phyloP scores from a whole-genome alignment of 148 eudicot species.

The Bassia scoparia region DNA sequence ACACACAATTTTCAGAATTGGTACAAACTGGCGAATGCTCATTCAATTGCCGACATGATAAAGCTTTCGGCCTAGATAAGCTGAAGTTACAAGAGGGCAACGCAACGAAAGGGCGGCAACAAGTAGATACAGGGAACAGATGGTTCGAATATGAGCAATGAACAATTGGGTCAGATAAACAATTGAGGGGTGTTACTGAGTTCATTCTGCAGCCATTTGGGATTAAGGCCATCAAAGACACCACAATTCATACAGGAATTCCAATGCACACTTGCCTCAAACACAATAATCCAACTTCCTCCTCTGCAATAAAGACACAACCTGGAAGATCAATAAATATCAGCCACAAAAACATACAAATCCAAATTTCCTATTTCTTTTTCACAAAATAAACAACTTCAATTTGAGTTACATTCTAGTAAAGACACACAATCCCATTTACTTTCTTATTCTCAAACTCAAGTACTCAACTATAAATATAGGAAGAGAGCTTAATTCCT shows the following conservation, averaged over 20 bases:
- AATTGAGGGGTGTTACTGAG: conserved; percentile 2
- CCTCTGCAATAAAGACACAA: neutral
- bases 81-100: conserved; percentile 4
- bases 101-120: conserved; percentile 18
- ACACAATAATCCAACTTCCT: too few relatives aligned
- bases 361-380: neutral
- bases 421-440: neutral
- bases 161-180: conserved; percentile 11
- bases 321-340: neutral
- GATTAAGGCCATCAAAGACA: conserved; percentile 18
- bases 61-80: conserved; percentile 24
- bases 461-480: neutral
- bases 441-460: neutral
- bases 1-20: conserved; percentile 1
- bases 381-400: neutral
- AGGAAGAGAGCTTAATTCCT: too few relatives aligned
- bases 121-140: conserved; percentile 11
- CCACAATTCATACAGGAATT: conserved; percentile 13
- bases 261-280: conserved; percentile 15
- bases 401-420: too few relatives aligned
- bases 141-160: conserved; percentile 21
- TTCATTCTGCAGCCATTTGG: conserved; percentile 23
- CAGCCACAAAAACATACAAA: neutral
- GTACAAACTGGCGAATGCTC: conserved; percentile 19
- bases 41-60: neutral